phyloP scores from a whole-genome alignment of 139 green algal genomes.

The Helicosporidium sp. region DNA sequence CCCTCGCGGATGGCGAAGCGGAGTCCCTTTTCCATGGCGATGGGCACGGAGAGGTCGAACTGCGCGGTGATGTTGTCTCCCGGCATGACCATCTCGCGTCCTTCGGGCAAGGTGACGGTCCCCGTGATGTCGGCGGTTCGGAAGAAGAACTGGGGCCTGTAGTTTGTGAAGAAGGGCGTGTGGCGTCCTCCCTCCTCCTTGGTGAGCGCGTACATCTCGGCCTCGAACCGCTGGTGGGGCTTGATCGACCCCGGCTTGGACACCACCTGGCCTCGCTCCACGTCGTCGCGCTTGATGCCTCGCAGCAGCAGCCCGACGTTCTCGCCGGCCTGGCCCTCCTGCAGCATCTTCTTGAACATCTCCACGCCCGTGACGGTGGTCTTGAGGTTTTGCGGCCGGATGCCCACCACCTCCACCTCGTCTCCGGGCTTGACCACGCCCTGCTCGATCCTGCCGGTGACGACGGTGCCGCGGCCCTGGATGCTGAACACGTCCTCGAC shows the following conservation, averaged over 20 bases:
- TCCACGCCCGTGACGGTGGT: constrained; percentile 83
- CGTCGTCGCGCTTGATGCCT: constrained; percentile 84
- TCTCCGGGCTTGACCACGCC: constrained; percentile 80
- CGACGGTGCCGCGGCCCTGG: constrained; percentile 80
- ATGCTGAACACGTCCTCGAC: constrained; percentile 97
- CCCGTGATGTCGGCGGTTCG: constrained; percentile 86
- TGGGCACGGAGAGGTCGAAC: constrained; percentile 64
- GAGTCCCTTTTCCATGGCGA: constrained; percentile 67
- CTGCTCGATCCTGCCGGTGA: constrained; percentile 83
- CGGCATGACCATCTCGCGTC: constrained; percentile 92
- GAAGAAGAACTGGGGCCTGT: constrained; percentile 96
- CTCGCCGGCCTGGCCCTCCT: constrained; percentile 80
- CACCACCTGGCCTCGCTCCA: constrained; percentile 72
- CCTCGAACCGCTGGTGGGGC: constrained; percentile 51
- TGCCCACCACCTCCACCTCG: constrained; percentile 83
- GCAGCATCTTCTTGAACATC: constrained; percentile 97
- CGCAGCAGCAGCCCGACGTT: constrained; percentile 91
- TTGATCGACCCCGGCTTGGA: constrained; percentile 72
- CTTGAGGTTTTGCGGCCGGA: constrained; percentile 47
- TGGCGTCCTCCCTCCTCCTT: constrained; percentile 97
- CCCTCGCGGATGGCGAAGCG: constrained; percentile 91
- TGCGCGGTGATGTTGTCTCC: constrained; percentile 80
- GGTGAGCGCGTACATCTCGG: constrained; percentile 82
- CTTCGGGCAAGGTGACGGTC: constrained; percentile 59
- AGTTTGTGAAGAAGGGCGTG: constrained; percentile 95